Evolutionary conservation across 2,329 filamentous ascomycete species (phyloP).

Genomic region (Trichophyton mentagrophytes): DNA sequence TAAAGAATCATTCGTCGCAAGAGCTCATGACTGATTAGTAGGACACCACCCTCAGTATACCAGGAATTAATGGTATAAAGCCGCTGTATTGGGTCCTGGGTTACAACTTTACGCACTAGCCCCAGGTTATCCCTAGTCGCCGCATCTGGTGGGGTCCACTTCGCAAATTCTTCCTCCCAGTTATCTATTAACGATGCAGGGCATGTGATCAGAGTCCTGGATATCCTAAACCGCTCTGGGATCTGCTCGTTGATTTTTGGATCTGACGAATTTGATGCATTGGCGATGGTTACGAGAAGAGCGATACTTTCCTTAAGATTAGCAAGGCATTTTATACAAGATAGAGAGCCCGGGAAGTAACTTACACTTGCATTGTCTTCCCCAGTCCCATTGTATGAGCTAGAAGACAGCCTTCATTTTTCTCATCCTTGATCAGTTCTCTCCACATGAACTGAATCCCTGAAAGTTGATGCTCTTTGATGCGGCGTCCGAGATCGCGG

Average conservation of each 20-base stretch:
- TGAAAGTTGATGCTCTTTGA: conserved; percentile 69
- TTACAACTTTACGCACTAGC: conserved; percentile 43
- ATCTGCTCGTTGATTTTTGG: conserved; percentile 50
- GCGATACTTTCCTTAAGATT: conserved; percentile 43
- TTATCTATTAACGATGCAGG: conserved; percentile 65
- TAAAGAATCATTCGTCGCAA: conserved; percentile 41
- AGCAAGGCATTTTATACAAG: background rate
- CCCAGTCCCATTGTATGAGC: conserved; percentile 87
- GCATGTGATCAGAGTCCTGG: conserved; percentile 60
- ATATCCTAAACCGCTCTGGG: conserved; percentile 48
- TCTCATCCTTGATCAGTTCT: conserved; percentile 53
- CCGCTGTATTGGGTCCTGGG: conserved; percentile 31
- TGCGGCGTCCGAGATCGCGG: conserved; percentile 46
- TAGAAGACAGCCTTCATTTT: conserved; percentile 62
- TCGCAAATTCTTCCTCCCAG: conserved; percentile 64
- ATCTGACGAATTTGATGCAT: conserved; percentile 50
- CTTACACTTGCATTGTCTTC: conserved; percentile 76
- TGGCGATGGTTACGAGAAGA: conserved; percentile 60
- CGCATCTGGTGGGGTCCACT: conserved; percentile 48
- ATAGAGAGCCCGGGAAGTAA: conserved; percentile 9
- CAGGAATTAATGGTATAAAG: conserved; percentile 43
- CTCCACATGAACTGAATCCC: conserved; percentile 86
- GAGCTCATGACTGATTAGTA: conserved; percentile 65
- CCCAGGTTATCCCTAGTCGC: conserved; percentile 37
- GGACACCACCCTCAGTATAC: conserved; percentile 53